Evolutionary conservation across 768 basidiomycete species (phyloP).

Genomic region (Boletus patriciae): DNA sequence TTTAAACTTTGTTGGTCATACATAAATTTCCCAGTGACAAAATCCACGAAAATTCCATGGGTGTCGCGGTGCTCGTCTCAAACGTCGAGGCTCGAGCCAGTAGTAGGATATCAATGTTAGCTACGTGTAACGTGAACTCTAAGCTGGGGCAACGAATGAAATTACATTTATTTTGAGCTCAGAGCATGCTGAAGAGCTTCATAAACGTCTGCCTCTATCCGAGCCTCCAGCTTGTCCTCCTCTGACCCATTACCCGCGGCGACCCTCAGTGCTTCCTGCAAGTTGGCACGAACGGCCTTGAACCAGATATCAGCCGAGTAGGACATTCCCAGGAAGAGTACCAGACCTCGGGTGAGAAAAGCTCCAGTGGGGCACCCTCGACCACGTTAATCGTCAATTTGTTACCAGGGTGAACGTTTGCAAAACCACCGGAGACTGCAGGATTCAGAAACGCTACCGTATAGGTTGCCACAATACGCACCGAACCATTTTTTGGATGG

Average conservation of each 20-base stretch:
- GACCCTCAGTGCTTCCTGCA: conserved; percentile 85
- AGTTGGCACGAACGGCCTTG: conserved; percentile 86
- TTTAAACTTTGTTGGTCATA: neutral
- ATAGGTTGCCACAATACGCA: conserved; percentile 41
- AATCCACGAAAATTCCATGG: neutral
- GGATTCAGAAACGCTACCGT: conserved; percentile 3
- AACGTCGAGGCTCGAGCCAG: neutral
- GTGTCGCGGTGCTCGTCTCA: neutral
- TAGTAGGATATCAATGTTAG: neutral
- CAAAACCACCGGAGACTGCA: conserved; percentile 93
- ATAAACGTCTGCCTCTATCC: conserved; percentile 94
- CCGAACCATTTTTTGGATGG: conserved; percentile 96
- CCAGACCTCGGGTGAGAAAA: conserved; percentile 86
- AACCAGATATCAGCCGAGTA: conserved; percentile 8
- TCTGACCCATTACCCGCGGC: conserved; percentile 83
- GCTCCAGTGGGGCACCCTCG: conserved; percentile 90
- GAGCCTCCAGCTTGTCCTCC: conserved; percentile 90
- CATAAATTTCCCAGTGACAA: neutral
- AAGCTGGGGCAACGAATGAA: conserved; percentile 6
- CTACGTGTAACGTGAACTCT: conserved; percentile 11
- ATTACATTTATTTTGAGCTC: conserved; percentile 41
- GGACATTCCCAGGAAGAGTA: neutral
- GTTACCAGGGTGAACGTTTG: conserved; percentile 97
- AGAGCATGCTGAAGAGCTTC: conserved; percentile 92
- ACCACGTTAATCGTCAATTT: conserved; percentile 94